Base-by-base conservation (phyloP, 2,329 filamentous ascomycete species). In the Diplodia corticola region DNA sequence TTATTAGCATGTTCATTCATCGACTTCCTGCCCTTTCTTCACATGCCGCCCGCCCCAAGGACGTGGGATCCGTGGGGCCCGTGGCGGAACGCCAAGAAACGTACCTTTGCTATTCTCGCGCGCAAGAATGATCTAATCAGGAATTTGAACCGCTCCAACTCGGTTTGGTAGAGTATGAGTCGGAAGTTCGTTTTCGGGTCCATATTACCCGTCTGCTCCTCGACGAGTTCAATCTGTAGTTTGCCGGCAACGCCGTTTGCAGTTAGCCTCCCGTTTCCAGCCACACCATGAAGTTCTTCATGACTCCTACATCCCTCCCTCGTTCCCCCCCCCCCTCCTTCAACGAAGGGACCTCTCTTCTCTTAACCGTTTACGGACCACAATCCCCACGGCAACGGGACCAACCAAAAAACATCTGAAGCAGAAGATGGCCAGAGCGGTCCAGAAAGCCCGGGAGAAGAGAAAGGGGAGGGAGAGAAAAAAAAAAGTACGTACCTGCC, bases 81-180 rank as follows among this genome's bases (percentile, higher is more conserved):
- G 44, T n/a, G 13, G 12, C 5, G 12, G 10, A 44, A 28, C 17
- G 12, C 33, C 6, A 35, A 48, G 12, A 54, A 10, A 67, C 60
- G 5, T 22, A 92, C 91, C 85, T 99, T 98, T 64, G 91, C 88
- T 66, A 98, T 88, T n/a, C 95, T 85, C 10, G 91, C 89, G 63
- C 96, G 86, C 65, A 99, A 79, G 70, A 94, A 90, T 70, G 91
- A 90, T 68, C 95, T 86, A 20, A 98, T 86, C 24, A 99, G 84
- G 74, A 93, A 99, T 80, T 97, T 97, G 80, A 91, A 96, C 53
- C 95, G 85, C 77, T 97, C 93, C 64, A 99, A 86, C 80, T 99
- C 95, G 6, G 96, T 98, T 82, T 99, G 95, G 64, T 97, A 89
- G 69, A 99, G 90, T 57, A 97, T 97, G 74, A 98, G 88, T 68